Evolutionary conservation across 768 basidiomycete genomes (phyloP), one percentile per base, ranked within the genome.

Genomic region (Lactifluus volemus): DNA sequence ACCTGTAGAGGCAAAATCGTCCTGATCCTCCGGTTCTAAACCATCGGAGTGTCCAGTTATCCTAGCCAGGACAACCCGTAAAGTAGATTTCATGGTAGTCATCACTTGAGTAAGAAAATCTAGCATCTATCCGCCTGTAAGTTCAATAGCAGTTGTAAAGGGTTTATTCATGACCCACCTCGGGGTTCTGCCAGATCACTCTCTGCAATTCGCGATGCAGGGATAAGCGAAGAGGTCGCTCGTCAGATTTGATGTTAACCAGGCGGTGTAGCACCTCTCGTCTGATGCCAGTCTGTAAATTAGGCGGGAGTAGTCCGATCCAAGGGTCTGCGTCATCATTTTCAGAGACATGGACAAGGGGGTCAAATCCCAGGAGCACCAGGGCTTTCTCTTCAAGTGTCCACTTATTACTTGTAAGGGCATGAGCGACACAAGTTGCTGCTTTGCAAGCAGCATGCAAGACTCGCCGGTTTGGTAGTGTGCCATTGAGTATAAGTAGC

Each of bases 281-380:
- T 67, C 82, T 79, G 63, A 93, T 88, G 0, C 92, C 92, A 10
- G 86, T 76, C 45, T 70, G 72, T 34, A 67, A 41, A 14, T 73
- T 74, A 21, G 83, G 77, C 9, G 69, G 66, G 10, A 81, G 68
- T 66, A 94, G 72, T 4, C 83, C 79, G 34, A 74, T 70, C 78
- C 79, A 81, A 9, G 59, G 65, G 25, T 70, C 67, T 17, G 51
- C 60, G 4, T 69, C 67, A 3, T 63, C 51, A 2, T 64, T 65
- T 42, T 75, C 72, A 7, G 70, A 75, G 38, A 73, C 73, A n/a
- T 73, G 67, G 19, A 85, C 74, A 48, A 95, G 70, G 30, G 86
- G 84, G 55, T 87, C 83, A 25, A 96, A 73, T 0, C 82, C 85
- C 45, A 79, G 76, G 49, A 89, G 68, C 9, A 97, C 79, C 11